Conservation (phyloP, 306 rosid genomes). For the Carpinus viminea region DNA sequence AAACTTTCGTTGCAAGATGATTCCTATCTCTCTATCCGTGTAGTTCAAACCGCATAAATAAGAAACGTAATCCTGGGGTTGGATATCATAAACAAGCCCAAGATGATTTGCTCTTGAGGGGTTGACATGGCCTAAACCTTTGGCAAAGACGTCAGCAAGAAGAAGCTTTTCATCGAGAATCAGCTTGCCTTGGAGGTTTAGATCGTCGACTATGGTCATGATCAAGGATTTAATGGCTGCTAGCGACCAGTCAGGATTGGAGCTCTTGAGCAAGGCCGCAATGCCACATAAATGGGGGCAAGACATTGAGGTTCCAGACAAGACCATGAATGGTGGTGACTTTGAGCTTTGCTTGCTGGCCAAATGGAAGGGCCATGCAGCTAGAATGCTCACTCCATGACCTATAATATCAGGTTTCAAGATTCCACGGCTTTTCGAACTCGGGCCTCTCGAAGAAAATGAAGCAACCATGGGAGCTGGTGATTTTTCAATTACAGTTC, state of each 20-base stretch:
- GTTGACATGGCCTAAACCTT: constrained; percentile 60
- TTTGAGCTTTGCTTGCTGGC: constrained; percentile 22
- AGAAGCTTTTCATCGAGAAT: constrained; percentile 17
- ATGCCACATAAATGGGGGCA: constrained; percentile 59
- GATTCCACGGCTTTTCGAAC: constrained; percentile 39
- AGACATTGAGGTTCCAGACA: constrained; percentile 60
- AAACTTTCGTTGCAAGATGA: constrained; percentile 28
- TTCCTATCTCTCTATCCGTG: constrained; percentile 36
- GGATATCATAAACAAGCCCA: constrained; percentile 48
- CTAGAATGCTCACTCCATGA: constrained; percentile 54
- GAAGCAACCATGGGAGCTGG: constrained; percentile 40
- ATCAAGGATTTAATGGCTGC: constrained; percentile 61
- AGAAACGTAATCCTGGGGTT: constrained; percentile 46
- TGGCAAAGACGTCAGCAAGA: constrained; percentile 46
- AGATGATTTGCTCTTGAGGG: constrained; percentile 51
- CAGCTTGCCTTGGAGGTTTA: constrained; percentile 24
- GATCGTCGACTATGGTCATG: constrained; percentile 33
- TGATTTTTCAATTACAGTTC: constrained; percentile 47
- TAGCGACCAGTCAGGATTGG: constrained; percentile 66
- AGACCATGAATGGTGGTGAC: constrained; percentile 13
- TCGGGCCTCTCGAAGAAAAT: constrained; percentile 69
- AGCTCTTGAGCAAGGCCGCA: constrained; percentile 52
- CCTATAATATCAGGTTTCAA: constrained; percentile 61
- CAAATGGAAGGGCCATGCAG: constrained; percentile 50
- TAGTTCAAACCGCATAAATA: constrained; percentile 55